Percentiles rank a stretch among this genome's conserved stretches.
phyloP scores from a whole-genome alignment of 768 basidiomycete genomes.

The Inosperma sp. region DNA sequence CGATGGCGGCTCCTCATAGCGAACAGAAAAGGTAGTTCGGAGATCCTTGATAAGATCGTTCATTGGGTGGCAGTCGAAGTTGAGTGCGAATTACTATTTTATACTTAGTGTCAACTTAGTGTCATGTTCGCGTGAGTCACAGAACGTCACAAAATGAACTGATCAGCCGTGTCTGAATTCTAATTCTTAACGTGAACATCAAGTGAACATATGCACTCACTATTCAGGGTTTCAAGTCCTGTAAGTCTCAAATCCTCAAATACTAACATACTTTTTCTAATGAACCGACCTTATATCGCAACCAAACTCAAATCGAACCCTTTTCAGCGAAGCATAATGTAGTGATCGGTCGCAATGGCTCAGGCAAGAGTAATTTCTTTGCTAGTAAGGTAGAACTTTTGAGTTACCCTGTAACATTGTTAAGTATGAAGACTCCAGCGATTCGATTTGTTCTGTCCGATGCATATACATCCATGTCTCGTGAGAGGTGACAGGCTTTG shows the following conservation, averaged over 20 bases:
- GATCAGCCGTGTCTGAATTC: too few species aligned
- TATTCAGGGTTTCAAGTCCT: slow-evolving; percentile 96
- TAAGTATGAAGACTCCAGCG: too few species aligned
- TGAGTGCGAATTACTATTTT: too few species aligned
- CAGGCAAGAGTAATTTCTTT: too few species aligned
- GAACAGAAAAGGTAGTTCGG: background rate
- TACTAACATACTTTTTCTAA: background rate
- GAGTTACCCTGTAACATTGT: slow-evolving; percentile 93
- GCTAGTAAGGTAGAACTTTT: slow-evolving; percentile 78
- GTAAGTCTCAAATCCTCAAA: slow-evolving; percentile 35
- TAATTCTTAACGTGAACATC: background rate
- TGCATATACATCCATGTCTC: slow-evolving; percentile 94
- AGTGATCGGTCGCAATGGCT: slow-evolving; percentile 94
- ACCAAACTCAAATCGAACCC: too few species aligned
- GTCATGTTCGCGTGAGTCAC: background rate
- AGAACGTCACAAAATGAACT: too few species aligned
- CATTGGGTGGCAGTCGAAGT: background rate
- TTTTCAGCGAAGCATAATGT: slow-evolving; percentile 89
- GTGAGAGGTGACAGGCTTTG: too few species aligned
- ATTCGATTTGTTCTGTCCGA: too few species aligned
- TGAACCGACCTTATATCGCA: slow-evolving; percentile 51
- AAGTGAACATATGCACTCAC: slow-evolving; percentile 80
- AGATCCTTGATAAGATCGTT: background rate
- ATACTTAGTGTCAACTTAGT: too few species aligned
- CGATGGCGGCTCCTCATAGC: background rate